Conservation (phyloP, 2,329 filamentous ascomycete genomes). For the Exophiala dermatitidis region DNA sequence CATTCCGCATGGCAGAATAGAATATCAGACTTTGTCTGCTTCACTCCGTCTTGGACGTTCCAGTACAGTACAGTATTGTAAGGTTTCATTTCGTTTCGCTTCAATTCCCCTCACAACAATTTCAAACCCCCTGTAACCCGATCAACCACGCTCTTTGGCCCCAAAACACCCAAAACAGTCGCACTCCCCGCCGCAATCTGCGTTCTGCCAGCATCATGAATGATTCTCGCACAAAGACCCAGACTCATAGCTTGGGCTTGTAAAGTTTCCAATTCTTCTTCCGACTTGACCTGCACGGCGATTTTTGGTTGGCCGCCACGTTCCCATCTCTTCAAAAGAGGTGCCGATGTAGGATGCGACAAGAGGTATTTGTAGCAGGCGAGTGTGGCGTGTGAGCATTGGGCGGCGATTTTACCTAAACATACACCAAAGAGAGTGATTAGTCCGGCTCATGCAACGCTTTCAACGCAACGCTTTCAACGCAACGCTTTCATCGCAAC, state of each 20-base stretch:
- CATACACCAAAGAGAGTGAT: neutral
- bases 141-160: slow-evolving; percentile 80
- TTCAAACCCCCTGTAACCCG: slow-evolving; percentile 78
- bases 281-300: slow-evolving; percentile 77
- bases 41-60: no score
- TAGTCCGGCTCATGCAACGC: neutral
- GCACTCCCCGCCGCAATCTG: slow-evolving; percentile 91
- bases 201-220: slow-evolving; percentile 91
- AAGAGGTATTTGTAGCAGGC: slow-evolving; percentile 88
- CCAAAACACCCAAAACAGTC: slow-evolving; percentile 79
- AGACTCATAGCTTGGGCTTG: slow-evolving; percentile 74
- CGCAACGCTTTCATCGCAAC: no score
- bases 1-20: no score
- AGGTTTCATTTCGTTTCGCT: no score
- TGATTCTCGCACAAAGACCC: slow-evolving; percentile 80
- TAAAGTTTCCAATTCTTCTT: slow-evolving; percentile 69
- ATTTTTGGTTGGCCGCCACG: slow-evolving; percentile 82
- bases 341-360: slow-evolving; percentile 45
- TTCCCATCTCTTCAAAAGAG: slow-evolving; percentile 79
- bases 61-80: no score
- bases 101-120: slow-evolving; percentile 71
- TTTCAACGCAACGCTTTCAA: slow-evolving; percentile 4
- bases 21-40: no score
- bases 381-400: slow-evolving; percentile 91
- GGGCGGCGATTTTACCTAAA: slow-evolving; percentile 90